Base-by-base conservation (phyloP, 116 monocot species). In the Papilionanthe hybrid region DNA sequence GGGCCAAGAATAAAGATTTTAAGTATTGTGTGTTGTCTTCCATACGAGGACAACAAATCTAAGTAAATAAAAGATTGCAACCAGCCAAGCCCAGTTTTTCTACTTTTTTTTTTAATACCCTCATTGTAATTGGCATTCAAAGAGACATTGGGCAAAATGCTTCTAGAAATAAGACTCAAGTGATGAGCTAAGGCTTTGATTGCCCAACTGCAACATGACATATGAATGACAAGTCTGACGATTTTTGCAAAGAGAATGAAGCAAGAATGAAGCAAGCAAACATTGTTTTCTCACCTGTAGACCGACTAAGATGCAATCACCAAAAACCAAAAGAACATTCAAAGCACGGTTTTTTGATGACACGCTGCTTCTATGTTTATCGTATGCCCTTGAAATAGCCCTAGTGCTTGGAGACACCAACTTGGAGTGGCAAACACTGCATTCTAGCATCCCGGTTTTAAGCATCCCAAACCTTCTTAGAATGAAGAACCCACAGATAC, bases 261-360 rank as follows among this genome's bases (percentile, higher is more conserved):
- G 27, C 23, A 75, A 27, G 25, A 75, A 28, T 75, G 27, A 75
- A 13, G 28, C 5, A 28, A 28, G 9, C 3, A 27, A 13, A 19
- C 42, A 15, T 18, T 43, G 73, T 19, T 69, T 75, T 9, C 20
- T 85, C 75, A 94, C 94, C 92, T 94, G 92, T 18, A 94, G 81
- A 28, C 94, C 92, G 58, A 92, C 90, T 50, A 94, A 89, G 32
- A 90, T 66, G 72, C 94, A 94, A 75, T 94, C 94, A 72, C 92
- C 94, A 15, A 85, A 82, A 81, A 94, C 92, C 63, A 94, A 80
- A 66, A 92, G 84, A 25, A 87, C 55, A 69, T 90, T 88, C n/a
- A 94, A 86, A 60, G 88, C 90, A 37, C 80, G 85, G 50, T 82
- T 25, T 79, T 82, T 90, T 23, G 92, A 86, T 13, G 92, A 90